Percentiles rank a stretch among this genome's conserved stretches.
These are phyloP conservation scores for Beauveria sp. DNA, from an alignment of 2,329 filamentous ascomycete species.

Conservation along the genomic window DNA sequence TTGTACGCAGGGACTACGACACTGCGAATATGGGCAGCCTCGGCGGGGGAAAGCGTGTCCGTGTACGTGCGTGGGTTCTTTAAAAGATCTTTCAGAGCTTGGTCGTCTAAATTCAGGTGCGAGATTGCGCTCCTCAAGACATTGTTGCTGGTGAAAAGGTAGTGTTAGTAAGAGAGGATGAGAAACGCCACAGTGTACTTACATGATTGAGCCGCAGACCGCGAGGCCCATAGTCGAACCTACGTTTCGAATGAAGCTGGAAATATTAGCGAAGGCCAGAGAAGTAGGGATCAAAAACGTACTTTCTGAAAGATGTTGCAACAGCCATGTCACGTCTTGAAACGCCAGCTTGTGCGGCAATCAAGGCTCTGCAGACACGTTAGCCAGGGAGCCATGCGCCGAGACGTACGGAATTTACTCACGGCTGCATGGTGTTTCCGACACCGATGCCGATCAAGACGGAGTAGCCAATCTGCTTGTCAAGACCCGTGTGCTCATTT, in stretches of 20 bases:
- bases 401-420: slow-evolving; percentile 12
- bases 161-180: background rate
- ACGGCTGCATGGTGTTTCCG: slow-evolving; percentile 45
- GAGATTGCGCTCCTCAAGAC: slow-evolving; percentile 24
- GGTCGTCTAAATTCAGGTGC: slow-evolving; percentile 17
- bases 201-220: slow-evolving; percentile 32
- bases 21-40: slow-evolving; percentile 23
- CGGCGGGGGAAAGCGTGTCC: slow-evolving; percentile 17
- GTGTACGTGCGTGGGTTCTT: slow-evolving; percentile 27
- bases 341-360: slow-evolving; percentile 50
- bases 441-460: slow-evolving; percentile 44
- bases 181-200: slow-evolving; percentile 1
- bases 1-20: slow-evolving; percentile 29
- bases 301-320: slow-evolving; percentile 37
- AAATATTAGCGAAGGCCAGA: background rate
- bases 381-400: background rate
- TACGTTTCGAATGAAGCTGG: slow-evolving; percentile 32
- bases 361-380: slow-evolving; percentile 25
- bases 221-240: slow-evolving; percentile 32
- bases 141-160: slow-evolving; percentile 26
- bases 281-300: slow-evolving; percentile 9
- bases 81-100: slow-evolving; percentile 21
- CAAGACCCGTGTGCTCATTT: slow-evolving; percentile 37
- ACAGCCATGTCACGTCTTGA: slow-evolving; percentile 38
- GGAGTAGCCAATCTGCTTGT: slow-evolving; percentile 47